phyloP scores from a whole-genome alignment of 2,329 filamentous ascomycete species.

The Claviceps citrina region DNA sequence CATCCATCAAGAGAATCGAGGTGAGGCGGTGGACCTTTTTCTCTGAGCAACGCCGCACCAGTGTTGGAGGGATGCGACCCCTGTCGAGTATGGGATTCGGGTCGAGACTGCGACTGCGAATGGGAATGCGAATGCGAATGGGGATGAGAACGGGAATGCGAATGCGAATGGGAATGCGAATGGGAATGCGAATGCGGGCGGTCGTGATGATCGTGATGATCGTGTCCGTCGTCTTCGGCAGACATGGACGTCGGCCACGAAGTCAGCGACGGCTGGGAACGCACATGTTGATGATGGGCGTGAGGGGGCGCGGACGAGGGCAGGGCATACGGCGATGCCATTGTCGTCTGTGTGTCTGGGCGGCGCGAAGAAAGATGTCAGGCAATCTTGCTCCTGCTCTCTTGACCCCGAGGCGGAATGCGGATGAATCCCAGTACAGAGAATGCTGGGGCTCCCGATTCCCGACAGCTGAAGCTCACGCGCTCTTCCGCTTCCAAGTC shows the following conservation, averaged over 20 bases:
- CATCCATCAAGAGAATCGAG: conserved; percentile 23
- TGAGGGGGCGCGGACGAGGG: conserved; percentile 36
- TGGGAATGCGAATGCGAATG: conserved; percentile 6
- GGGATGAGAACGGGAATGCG: not conserved
- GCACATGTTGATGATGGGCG: conserved; percentile 28
- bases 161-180: conserved; percentile 15
- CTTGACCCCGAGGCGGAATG: too few relatives aligned
- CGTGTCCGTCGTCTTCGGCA: conserved; percentile 17
- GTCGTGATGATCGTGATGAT: conserved; percentile 14
- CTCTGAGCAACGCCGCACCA: conserved; percentile 13
- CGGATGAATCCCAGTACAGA: too few relatives aligned
- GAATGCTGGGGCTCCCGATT: too few relatives aligned
- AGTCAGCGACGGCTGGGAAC: conserved; percentile 26
- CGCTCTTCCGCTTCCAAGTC: too few relatives aligned
- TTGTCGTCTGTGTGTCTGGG: conserved; percentile 13
- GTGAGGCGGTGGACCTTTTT: conserved; percentile 18
- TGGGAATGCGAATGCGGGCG: conserved; percentile 15
- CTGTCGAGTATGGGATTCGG: conserved; percentile 16
- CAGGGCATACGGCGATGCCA: conserved; percentile 38
- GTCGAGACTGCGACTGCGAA: conserved; percentile 13
- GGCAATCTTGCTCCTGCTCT: too few relatives aligned
- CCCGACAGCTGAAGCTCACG: too few relatives aligned
- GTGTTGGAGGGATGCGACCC: conserved; percentile 18
- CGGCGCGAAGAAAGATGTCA: too few relatives aligned
- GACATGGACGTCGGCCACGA: conserved; percentile 22